Base-by-base conservation (phyloP, 2,329 filamentous ascomycete species). In the Exophiala sp. region DNA sequence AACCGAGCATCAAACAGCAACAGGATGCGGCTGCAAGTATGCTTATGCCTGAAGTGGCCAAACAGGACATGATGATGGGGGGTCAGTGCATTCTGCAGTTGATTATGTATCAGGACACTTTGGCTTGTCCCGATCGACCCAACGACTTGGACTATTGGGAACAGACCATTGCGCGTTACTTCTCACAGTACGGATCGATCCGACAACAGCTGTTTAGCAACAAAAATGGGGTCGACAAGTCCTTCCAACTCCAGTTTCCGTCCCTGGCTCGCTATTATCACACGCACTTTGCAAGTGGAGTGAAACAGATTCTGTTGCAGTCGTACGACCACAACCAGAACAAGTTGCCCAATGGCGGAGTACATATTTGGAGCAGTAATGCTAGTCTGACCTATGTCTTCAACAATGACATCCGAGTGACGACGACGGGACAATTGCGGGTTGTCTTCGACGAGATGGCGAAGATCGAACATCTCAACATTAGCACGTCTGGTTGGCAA, bases 351-450 rank as follows among this genome's bases (percentile, higher is more conserved):
- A 79, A 78, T 49, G 81, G 83, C 41, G 81, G 80, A 39, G 82
- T 86, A 61, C 83, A 83, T 59, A 83, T 96, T 18, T 85, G 88
- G 60, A 88, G 87, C 63, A 72, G 73, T 19, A 86, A 82, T 61
- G 82, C 88, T 21, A 93, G 82, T 62, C 80, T 97, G 50, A 84
- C 93, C 3, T 94, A 95, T 65, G 94, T 87, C 80, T 96, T 91
- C 63, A 81, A 86, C 44, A 88, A 85, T 55, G 85, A 84, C 45
- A 86, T 85, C 53, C 88, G 93, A 65, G 86, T 91, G 75, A 81
- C 94, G 43, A 83, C 85, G 8, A 80, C 75, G n/a, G 91, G 91
- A 37, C 81, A 77, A 3, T 71, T 97, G 21, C 82, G 83, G 42
- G 89, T 85, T 1, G 81, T 88, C 54, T 95, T 95, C 63, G 86